phyloP scores from a whole-genome alignment of 163 green algal genomes.

The Chlorella variabilis region DNA sequence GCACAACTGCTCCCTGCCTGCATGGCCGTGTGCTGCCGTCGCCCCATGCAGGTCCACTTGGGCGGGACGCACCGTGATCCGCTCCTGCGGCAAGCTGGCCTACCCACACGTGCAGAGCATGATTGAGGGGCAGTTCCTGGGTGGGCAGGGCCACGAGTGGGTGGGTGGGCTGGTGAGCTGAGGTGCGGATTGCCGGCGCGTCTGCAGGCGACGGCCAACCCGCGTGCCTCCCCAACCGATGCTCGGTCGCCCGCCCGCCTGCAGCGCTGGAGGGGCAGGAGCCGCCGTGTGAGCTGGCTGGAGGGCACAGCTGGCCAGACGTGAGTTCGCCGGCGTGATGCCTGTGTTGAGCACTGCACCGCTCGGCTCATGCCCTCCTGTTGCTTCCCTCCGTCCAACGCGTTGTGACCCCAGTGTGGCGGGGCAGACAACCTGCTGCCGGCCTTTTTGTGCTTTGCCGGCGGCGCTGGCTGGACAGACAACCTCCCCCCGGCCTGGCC shows the following conservation, averaged over 20 bases:
- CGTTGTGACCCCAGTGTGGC: too few relatives aligned
- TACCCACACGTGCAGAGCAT: slow-evolving; percentile 79
- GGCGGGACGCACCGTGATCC: slow-evolving; percentile 77
- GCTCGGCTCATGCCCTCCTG: too few relatives aligned
- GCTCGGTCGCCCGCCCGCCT: too few relatives aligned
- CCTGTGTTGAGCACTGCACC: neutral
- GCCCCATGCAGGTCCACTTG: slow-evolving; percentile 45
- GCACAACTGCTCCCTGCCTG: too few relatives aligned
- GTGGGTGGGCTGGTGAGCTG: neutral
- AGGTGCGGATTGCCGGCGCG: neutral
- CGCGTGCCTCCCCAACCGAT: too few relatives aligned
- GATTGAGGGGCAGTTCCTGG: slow-evolving; percentile 36
- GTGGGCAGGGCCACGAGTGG: neutral
- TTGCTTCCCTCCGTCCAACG: too few relatives aligned
- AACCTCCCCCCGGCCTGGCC: too few relatives aligned
- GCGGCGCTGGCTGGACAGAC: too few relatives aligned
- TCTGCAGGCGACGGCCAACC: too few relatives aligned
- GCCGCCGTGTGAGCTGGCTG: slow-evolving; percentile 47
- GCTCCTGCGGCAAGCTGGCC: slow-evolving; percentile 76
- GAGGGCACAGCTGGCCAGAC: slow-evolving; percentile 65
- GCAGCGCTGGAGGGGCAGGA: slow-evolving; percentile 33
- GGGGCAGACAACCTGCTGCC: too few relatives aligned
- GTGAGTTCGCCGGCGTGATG: slow-evolving; percentile 35
- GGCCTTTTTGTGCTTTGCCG: too few relatives aligned
- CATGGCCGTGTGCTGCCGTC: too few relatives aligned